phyloP scores from a whole-genome alignment of 192 early-diverging fungal species.

The Coemansia sp. region DNA sequence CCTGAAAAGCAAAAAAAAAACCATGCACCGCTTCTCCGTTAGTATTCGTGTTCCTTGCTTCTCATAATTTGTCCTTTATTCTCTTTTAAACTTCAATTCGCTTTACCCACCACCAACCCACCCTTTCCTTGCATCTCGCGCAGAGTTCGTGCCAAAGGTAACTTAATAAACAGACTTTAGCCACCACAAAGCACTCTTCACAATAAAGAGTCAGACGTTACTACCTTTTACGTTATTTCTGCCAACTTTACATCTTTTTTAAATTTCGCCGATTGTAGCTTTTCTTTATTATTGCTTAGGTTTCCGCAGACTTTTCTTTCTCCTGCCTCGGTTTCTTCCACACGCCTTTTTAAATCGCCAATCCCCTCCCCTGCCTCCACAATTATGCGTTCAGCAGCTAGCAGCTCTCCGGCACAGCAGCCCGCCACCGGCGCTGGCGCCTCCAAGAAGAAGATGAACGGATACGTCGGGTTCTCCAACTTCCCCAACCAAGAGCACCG shows the following conservation, averaged over 20 bases:
- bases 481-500: constrained; percentile 90
- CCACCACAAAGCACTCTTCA: too few relatives aligned
- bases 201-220: too few relatives aligned
- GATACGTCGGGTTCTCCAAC: constrained; percentile 92
- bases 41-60: neutral
- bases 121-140: neutral
- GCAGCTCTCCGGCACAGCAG: neutral
- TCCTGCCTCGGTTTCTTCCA: neutral
- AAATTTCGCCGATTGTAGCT: neutral
- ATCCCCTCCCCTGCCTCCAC: too few relatives aligned
- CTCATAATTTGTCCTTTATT: neutral
- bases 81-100: neutral
- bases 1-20: too few relatives aligned
- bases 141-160: neutral
- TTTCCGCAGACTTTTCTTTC: neutral
- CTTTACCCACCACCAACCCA: neutral
- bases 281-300: neutral
- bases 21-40: too few relatives aligned
- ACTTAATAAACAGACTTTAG: neutral
- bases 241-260: too few relatives aligned
- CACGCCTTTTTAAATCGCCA: neutral
- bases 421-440: constrained; percentile 17
- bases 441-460: constrained; percentile 64
- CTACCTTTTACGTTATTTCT: too few relatives aligned
- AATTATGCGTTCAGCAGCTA: constrained; percentile 19